Evolutionary conservation across 2,329 filamentous ascomycete genomes (phyloP).

Genomic region (Cytospora mali): DNA sequence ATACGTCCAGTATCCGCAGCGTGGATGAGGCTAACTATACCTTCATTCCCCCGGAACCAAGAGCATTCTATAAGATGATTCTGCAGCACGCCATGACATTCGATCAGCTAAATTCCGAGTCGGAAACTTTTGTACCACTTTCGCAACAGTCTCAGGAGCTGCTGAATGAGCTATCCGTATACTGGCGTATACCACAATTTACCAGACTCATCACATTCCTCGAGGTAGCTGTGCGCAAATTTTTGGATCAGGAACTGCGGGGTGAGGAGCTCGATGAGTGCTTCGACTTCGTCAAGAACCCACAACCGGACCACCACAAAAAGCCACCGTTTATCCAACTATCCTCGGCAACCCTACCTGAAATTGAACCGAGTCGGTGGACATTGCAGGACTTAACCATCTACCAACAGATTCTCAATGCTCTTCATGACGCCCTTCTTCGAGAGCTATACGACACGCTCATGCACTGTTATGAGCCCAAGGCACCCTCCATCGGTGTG

Average conservation of each 20-base stretch:
- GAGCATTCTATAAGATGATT: constrained; percentile 81
- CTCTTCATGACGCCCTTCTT: constrained; percentile 78
- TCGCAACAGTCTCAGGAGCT: constrained; percentile 82
- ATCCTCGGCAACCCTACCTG: constrained; percentile 53
- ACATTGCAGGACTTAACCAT: constrained; percentile 67
- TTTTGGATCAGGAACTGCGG: constrained; percentile 77
- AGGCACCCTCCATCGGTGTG: constrained; percentile 77
- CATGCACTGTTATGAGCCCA: constrained; percentile 86
- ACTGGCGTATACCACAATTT: constrained; percentile 87
- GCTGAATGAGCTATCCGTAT: constrained; percentile 78
- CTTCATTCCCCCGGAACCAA: constrained; percentile 84
- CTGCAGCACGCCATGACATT: constrained; percentile 74
- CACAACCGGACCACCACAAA: constrained; percentile 65
- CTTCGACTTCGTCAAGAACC: constrained; percentile 79
- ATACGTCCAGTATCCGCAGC: constrained; percentile 52
- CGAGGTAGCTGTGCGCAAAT: constrained; percentile 84
- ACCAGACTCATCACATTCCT: constrained; percentile 79
- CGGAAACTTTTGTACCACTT: constrained; percentile 55
- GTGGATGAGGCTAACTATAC: constrained; percentile 74
- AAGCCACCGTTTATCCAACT: constrained; percentile 60
- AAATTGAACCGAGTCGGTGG: constrained; percentile 65
- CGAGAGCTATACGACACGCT: constrained; percentile 87
- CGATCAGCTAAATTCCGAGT: constrained; percentile 60
- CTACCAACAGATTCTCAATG: constrained; percentile 75
- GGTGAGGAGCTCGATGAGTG: constrained; percentile 81